phyloP scores from a whole-genome alignment of 2,329 filamentous ascomycete species.

The Calonectria pauciramosa region DNA sequence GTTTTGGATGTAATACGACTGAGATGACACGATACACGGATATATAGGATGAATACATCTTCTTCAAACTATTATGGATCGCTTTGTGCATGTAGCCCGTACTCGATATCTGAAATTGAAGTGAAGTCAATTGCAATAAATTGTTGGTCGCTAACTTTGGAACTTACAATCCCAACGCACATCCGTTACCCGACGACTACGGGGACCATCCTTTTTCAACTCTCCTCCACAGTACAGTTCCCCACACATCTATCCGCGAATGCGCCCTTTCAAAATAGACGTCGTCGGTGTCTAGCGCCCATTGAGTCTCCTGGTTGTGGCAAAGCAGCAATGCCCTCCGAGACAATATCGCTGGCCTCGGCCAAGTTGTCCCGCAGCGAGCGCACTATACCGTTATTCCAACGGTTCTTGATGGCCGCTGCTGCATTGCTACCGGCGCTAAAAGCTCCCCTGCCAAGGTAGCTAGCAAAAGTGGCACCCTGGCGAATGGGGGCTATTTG shows the following conservation, averaged over 20 bases:
- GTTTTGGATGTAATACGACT: constrained; percentile 32
- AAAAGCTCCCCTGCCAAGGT: constrained; percentile 20
- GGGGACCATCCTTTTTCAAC: neutral
- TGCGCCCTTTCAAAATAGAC: neutral
- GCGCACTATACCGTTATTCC: neutral
- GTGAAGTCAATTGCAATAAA: neutral
- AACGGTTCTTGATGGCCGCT: neutral
- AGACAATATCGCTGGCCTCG: constrained; percentile 3
- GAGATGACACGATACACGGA: constrained; percentile 23
- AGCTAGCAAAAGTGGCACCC: neutral
- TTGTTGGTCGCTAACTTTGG: neutral
- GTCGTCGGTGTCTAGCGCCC: neutral
- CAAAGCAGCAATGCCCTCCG: constrained; percentile 27
- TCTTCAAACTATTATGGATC: neutral
- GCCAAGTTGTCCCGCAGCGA: neutral
- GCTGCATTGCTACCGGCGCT: constrained; percentile 6
- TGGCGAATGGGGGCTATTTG: neutral
- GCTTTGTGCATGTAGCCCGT: neutral
- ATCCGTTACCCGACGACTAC: neutral
- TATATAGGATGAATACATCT: constrained; percentile 30
- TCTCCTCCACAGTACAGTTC: neutral
- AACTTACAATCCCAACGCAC: neutral
- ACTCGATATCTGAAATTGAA: neutral
- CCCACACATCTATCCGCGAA: neutral
- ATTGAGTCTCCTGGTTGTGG: neutral